Conservation (phyloP, 202 grass and related monocot species). For the Dendrocalamus latiflorus region DNA sequence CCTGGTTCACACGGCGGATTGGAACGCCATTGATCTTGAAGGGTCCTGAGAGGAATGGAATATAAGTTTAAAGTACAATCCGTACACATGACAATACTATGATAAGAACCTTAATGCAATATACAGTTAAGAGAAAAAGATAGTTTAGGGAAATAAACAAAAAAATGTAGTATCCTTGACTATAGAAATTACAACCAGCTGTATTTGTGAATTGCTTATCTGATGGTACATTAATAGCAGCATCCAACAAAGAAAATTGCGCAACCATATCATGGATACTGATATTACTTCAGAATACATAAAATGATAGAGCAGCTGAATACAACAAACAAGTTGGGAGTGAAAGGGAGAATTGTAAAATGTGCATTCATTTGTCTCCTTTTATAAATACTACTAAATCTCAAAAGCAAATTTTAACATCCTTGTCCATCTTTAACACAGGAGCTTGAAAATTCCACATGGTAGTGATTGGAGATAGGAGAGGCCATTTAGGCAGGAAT, state of each 20-base stretch:
- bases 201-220: not conserved
- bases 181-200: not conserved
- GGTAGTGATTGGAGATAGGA: not conserved
- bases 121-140: not conserved
- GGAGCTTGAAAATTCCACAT: not conserved
- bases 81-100: not conserved
- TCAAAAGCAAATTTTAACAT: not conserved
- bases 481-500: not conserved
- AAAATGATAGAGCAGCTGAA: not conserved
- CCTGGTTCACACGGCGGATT: slow-evolving; percentile 60
- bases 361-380: not conserved
- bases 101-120: not conserved
- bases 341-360: not conserved
- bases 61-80: not conserved
- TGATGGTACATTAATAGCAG: not conserved
- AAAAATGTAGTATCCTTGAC: not conserved
- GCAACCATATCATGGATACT: not conserved
- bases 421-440: not conserved
- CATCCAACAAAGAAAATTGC: not conserved
- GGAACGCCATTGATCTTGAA: slow-evolving; percentile 88
- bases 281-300: not conserved
- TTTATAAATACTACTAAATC: not conserved
- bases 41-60: slow-evolving; percentile 38
- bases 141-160: not conserved
- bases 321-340: not conserved